These are phyloP conservation scores for Fragosphaeria purpurea DNA, from an alignment of 2,329 filamentous ascomycete species.

Conservation along the genomic window DNA sequence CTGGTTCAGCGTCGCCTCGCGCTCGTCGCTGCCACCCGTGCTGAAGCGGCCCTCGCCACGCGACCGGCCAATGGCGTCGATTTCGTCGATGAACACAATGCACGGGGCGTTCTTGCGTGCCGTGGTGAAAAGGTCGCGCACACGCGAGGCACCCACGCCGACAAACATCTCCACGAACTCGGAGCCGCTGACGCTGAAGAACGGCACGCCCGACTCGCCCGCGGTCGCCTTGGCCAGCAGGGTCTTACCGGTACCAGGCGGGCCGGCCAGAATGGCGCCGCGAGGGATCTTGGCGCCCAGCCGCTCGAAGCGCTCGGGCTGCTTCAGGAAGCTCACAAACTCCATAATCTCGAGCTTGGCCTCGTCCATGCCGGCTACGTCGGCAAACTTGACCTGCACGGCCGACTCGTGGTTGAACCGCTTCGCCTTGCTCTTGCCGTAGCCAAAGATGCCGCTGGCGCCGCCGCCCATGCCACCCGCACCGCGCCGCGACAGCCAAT, in stretches of 20 bases:
- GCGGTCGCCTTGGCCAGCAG: conserved; percentile 94
- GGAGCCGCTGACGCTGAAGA: conserved; percentile 96
- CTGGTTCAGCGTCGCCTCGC: conserved; percentile 94
- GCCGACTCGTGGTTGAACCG: conserved; percentile 96
- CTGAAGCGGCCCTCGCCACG: conserved; percentile 62
- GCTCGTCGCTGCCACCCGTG: conserved; percentile 90
- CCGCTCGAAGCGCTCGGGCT: conserved; percentile 83
- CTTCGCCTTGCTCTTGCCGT: conserved; percentile 91
- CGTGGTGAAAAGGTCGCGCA: conserved; percentile 87
- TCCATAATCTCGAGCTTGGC: conserved; percentile 99
- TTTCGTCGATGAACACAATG: conserved; percentile 99
- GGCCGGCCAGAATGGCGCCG: conserved; percentile 92
- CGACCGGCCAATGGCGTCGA: conserved; percentile 92
- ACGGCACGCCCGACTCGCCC: conserved; percentile 91
- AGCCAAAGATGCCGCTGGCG: conserved; percentile 78
- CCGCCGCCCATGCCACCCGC: conserved; percentile 50
- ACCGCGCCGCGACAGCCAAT: conserved; percentile 68
- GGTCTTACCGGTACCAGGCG: conserved; percentile 96
- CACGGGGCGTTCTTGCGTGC: conserved; percentile 94
- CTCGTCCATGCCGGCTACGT: conserved; percentile 97
- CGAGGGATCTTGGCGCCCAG: conserved; percentile 96
- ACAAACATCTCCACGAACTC: conserved; percentile 99
- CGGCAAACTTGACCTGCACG: conserved; percentile 92
- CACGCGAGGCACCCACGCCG: conserved; percentile 90
- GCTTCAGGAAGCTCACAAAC: conserved; percentile 94